These are phyloP conservation scores for Silene vulgaris DNA, from an alignment of 179 eudicot species.

Conservation along the genomic window DNA sequence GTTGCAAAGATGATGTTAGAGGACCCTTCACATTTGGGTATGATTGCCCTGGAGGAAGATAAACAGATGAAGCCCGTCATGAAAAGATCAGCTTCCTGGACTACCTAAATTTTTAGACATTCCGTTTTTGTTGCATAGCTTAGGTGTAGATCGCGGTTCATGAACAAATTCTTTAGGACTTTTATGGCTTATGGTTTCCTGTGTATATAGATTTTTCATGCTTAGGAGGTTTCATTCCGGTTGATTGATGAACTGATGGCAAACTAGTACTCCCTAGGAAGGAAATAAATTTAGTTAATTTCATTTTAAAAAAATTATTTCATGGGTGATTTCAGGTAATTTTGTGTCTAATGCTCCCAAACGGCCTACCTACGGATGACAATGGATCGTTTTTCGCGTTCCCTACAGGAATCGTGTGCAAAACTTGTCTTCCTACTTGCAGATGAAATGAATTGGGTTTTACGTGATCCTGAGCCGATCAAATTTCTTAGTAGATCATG, in stretches of 20 bases:
- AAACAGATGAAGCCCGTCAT: conserved; percentile 54
- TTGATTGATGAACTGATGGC: not conserved
- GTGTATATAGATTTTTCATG: conserved; percentile 22
- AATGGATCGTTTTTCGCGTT: too few species aligned
- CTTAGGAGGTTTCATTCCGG: not conserved
- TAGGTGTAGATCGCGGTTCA: conserved; percentile 16
- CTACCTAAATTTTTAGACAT: conserved; percentile 24
- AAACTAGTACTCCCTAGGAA: not conserved
- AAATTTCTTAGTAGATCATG: too few species aligned
- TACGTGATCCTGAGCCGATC: too few species aligned
- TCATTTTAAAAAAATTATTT: not conserved
- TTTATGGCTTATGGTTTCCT: conserved; percentile 17
- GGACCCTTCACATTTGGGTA: conserved; percentile 71
- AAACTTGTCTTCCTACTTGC: too few species aligned
- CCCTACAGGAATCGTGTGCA: too few species aligned
- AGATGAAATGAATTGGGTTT: too few species aligned
- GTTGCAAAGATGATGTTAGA: conserved; percentile 78
- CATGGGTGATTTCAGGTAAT: not conserved
- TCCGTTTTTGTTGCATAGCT: not conserved
- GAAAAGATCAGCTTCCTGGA: conserved; percentile 62
- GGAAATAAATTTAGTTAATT: not conserved
- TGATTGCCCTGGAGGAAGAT: conserved; percentile 67
- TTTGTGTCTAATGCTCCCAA: too few species aligned
- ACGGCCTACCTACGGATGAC: too few species aligned
- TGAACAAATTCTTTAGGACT: conserved; percentile 4